Evolutionary conservation across 2,329 filamentous ascomycete species (phyloP), one percentile per base, ranked within the genome.

Genomic region (Trichoderma koningii): DNA sequence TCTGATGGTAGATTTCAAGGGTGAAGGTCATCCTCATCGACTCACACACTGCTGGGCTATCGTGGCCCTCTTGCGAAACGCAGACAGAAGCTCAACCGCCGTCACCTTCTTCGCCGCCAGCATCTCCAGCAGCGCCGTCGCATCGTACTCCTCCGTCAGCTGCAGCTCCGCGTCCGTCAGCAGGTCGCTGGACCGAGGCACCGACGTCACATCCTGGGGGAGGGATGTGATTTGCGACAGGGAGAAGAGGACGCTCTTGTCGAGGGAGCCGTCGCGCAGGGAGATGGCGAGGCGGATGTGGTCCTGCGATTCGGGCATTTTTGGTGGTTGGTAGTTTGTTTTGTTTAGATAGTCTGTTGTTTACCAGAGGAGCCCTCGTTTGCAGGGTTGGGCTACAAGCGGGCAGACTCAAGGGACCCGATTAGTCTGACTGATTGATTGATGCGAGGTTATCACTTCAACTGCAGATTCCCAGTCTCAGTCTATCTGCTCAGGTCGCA

Each of bases 41-140:
- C 63, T 34, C 38, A 65, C 63, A 45, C 53, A 61, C 15, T 65
- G 63, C 38, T 65, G 63, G 34, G 63, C 63, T 45, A 65, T 65
- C 5, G 63, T 61, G 14, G 63, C 63, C 38, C 63, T 26, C 55
- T 65, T 65, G 17, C 63, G 47, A 53, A 65, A 65, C 28, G 63
- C 63, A 12, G 52, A 21, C 10, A 63, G 19, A 17, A 63, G 44
- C 42, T 63, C 61, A 2, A 41, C 61, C 10, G 61, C 61, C 19
- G 21, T 56, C n/a, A 63, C 21, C 52, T 63, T 63, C 30, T 44
- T 56, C 4, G 52, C 61, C 44, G 61, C 61, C 42, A 63, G 44
- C 61, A 56, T 38, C 52, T 63, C 61, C 45, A 63, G 52, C 61
- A 63, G 52, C 42, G 51, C 61, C 28, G 61, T 55, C 21, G 61